Conservation (phyloP, 1,139 yeast genomes). For the Magnusiomyces magnusii region DNA sequence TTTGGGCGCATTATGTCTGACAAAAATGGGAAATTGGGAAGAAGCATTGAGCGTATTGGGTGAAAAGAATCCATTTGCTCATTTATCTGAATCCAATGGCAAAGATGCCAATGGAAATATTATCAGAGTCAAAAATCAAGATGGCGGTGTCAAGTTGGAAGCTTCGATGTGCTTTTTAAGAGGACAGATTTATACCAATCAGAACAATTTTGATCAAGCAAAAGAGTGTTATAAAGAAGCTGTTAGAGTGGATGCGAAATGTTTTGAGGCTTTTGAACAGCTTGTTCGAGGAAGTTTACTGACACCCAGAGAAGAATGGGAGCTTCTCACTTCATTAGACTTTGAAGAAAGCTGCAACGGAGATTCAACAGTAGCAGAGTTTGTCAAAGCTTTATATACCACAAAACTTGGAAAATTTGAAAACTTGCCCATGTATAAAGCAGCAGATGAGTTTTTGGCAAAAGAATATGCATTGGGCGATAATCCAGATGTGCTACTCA, state of each 20-base stretch:
- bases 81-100: constrained; percentile 7
- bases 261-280: constrained; percentile 88
- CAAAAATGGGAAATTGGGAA: constrained; percentile 73
- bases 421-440: constrained; percentile 51
- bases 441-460: constrained; percentile 55
- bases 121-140: constrained; percentile 16
- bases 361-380: constrained; percentile 48
- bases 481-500: constrained; percentile 60
- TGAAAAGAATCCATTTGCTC: constrained; percentile 61
- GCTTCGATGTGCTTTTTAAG: constrained; percentile 82
- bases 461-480: constrained; percentile 67
- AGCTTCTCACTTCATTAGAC: constrained; percentile 55
- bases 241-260: constrained; percentile 76
- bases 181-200: constrained; percentile 77
- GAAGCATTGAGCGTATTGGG: constrained; percentile 87
- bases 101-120: constrained; percentile 14
- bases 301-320: constrained; percentile 84
- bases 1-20: constrained; percentile 67
- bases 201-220: constrained; percentile 79
- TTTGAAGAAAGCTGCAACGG: constrained; percentile 59
- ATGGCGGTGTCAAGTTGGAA: constrained; percentile 46
- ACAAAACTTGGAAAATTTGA: constrained; percentile 69
- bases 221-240: constrained; percentile 88
- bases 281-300: constrained; percentile 64
- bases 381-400: constrained; percentile 68